Percentiles rank a stretch among this genome's conserved stretches.
Evolutionary conservation across 2,329 filamentous ascomycete species (phyloP).

Genomic region (Exophiala lecanii-corni): DNA sequence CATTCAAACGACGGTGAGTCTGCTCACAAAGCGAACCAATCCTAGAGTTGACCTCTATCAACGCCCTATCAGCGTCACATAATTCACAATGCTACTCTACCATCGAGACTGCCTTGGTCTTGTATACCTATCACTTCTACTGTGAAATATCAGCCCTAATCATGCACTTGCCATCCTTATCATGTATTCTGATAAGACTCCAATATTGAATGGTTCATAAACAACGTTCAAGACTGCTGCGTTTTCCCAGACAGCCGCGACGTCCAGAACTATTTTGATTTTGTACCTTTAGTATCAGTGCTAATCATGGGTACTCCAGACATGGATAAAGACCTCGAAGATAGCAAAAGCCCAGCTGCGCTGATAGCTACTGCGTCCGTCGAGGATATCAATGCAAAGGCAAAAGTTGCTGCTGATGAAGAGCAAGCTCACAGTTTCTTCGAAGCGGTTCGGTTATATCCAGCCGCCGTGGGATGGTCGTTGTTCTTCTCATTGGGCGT

Average conservation of each 20-base stretch:
- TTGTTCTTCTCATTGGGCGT: slow-evolving; percentile 33
- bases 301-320: slow-evolving; percentile 34
- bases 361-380: slow-evolving; percentile 22
- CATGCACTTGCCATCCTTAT: background rate
- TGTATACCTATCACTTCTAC: no score
- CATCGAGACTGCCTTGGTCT: background rate
- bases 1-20: background rate
- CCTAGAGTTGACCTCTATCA: background rate
- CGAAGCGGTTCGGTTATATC: slow-evolving; percentile 41
- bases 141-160: no score
- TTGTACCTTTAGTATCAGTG: no score
- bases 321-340: slow-evolving; percentile 21
- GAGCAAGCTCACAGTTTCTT: slow-evolving; percentile 35
- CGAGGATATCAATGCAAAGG: slow-evolving; percentile 27
- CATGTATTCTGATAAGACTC: background rate
- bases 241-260: no score
- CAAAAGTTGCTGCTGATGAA: slow-evolving; percentile 32
- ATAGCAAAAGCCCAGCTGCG: slow-evolving; percentile 20
- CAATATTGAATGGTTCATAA: no score
- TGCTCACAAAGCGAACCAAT: background rate
- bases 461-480: slow-evolving; percentile 39
- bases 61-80: background rate
- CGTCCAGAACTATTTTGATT: no score
- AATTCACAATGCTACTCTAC: background rate
- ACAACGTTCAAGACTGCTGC: no score